A percentile compares a stretch with the other conserved stretches of the same genome.
phyloP scores from a whole-genome alignment of 2,329 filamentous ascomycete species.

The Alternaria consortialis region DNA sequence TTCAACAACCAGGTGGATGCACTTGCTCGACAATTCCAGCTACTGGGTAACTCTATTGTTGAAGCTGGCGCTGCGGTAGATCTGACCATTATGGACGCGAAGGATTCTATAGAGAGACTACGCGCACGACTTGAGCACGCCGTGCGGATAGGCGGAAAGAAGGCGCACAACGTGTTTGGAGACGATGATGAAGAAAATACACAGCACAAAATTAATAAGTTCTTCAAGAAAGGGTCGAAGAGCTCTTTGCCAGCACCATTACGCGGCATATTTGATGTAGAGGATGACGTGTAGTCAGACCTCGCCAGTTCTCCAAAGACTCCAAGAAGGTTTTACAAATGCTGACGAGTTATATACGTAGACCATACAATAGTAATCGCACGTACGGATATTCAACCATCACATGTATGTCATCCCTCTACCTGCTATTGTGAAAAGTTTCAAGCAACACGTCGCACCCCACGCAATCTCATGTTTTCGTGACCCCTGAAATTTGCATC shows the following conservation, averaged over 20 bases:
- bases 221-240: constrained; percentile 20
- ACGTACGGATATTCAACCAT: not conserved
- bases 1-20: constrained; percentile 79
- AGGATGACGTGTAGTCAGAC: constrained; percentile 9
- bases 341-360: not conserved
- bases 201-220: constrained; percentile 53
- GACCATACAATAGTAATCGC: not conserved
- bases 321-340: not conserved
- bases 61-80: constrained; percentile 70
- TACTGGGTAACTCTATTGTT: constrained; percentile 69
- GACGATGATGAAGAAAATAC: constrained; percentile 58
- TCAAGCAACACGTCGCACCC: not conserved
- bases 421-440: not conserved
- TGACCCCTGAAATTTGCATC: constrained; percentile 6
- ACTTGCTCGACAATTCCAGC: constrained; percentile 61
- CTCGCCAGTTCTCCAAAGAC: not conserved
- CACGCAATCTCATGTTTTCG: constrained; percentile 8
- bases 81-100: constrained; percentile 74
- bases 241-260: constrained; percentile 2
- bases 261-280: constrained; percentile 25
- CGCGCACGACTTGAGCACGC: constrained; percentile 75
- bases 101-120: constrained; percentile 77
- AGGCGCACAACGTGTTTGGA: constrained; percentile 48
- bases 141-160: constrained; percentile 68
- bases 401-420: not conserved